Conservation (phyloP, 345 rosid genomes). For the Isatis tinctoria region DNA sequence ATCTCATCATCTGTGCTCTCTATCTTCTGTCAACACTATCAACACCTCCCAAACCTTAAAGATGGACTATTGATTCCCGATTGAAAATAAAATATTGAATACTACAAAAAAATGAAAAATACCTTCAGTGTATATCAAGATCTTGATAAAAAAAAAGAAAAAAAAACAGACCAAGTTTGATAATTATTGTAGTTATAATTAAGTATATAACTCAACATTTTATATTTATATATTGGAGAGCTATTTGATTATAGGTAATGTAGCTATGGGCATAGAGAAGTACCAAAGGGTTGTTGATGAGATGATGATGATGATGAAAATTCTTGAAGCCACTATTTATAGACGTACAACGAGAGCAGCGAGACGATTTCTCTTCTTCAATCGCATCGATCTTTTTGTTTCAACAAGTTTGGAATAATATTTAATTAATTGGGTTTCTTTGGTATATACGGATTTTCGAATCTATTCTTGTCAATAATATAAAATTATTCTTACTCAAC, state of each 20-base stretch:
- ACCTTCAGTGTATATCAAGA: background rate
- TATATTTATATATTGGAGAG: background rate
- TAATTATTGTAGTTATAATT: background rate
- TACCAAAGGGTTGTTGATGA: background rate
- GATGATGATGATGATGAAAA: conserved; percentile 7
- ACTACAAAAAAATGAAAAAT: background rate
- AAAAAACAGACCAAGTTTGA: background rate
- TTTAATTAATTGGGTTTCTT: background rate
- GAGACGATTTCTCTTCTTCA: background rate
- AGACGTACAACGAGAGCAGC: background rate
- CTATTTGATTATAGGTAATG: background rate
- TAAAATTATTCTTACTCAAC: background rate
- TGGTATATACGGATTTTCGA: background rate
- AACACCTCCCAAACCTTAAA: conserved; percentile 19
- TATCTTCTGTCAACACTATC: conserved; percentile 81
- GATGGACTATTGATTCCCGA: background rate
- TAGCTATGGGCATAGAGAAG: background rate
- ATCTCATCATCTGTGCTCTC: conserved; percentile 75
- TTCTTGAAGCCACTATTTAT: conserved; percentile 27
- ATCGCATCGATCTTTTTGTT: background rate
- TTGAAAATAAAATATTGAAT: background rate
- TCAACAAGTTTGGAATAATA: conserved; percentile 20
- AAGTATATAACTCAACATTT: background rate
- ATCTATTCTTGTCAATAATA: background rate
- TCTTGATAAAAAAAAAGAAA: background rate